Evolutionary conservation across 768 basidiomycete genomes (phyloP).

Genomic region (Lentinula aciculospora): DNA sequence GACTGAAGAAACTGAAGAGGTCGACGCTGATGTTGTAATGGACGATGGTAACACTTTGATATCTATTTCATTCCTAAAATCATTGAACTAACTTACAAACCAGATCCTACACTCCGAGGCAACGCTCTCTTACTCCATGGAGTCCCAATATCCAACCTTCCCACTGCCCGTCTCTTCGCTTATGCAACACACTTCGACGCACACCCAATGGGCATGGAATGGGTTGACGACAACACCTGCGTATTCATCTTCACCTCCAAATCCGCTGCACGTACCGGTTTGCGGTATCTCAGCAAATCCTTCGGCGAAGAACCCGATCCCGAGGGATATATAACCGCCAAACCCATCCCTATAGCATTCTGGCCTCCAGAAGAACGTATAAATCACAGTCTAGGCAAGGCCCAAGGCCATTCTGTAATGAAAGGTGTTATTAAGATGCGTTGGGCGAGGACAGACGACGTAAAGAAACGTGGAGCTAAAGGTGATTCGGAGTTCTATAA

Average conservation of each 20-base stretch:
- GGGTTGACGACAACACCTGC: constrained; percentile 82
- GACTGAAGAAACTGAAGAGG: constrained; percentile 22
- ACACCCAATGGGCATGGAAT: constrained; percentile 72
- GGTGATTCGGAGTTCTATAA: constrained; percentile 73
- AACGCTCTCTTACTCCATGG: constrained; percentile 75
- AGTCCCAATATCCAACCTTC: constrained; percentile 65
- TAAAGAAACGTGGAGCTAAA: constrained; percentile 75
- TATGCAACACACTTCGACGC: constrained; percentile 78
- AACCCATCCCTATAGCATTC: constrained; percentile 63
- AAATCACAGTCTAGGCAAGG: constrained; percentile 62
- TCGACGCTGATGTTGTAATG: constrained; percentile 20
- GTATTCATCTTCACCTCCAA: constrained; percentile 68
- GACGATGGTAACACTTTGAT: constrained; percentile 17
- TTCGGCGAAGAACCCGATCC: constrained; percentile 45
- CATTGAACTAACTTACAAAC: too few species aligned
- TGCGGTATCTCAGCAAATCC: constrained; percentile 46
- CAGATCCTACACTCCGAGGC: constrained; percentile 44
- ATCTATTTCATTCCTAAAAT: too few species aligned
- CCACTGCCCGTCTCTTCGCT: constrained; percentile 74
- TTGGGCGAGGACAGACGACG: constrained; percentile 67
- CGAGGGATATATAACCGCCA: constrained; percentile 56
- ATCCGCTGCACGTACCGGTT: constrained; percentile 45
- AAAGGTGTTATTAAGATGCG: constrained; percentile 67
- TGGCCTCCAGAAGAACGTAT: constrained; percentile 83
- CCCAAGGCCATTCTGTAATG: constrained; percentile 38